A percentile compares a stretch with the other conserved stretches of the same genome.
Conservation (phyloP, 306 rosid species). For the Cucurbita moschata region DNA sequence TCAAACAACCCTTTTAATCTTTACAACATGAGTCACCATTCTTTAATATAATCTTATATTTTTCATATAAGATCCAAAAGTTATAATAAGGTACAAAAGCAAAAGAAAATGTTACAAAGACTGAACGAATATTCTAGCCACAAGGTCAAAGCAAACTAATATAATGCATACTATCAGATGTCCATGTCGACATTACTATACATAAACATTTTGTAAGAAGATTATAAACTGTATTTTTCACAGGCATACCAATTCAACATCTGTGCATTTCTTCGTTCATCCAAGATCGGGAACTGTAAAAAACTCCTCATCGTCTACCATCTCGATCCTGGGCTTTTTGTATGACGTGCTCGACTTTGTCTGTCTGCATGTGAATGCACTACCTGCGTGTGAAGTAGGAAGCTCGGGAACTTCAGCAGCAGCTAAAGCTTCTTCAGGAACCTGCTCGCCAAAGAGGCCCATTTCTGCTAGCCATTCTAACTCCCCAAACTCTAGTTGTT, state of each 20-base stretch:
- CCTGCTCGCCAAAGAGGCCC: slow-evolving; percentile 57
- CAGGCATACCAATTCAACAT: background rate
- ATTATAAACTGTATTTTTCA: background rate
- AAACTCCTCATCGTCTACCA: slow-evolving; percentile 60
- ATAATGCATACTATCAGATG: background rate
- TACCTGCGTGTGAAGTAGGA: slow-evolving; percentile 34
- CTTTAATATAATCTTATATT: background rate
- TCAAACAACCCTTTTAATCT: background rate
- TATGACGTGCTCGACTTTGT: slow-evolving; percentile 31
- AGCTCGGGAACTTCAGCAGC: slow-evolving; percentile 96
- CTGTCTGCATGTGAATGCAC: slow-evolving; percentile 26
- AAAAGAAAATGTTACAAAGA: background rate
- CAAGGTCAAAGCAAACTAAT: background rate
- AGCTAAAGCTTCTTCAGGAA: slow-evolving; percentile 49
- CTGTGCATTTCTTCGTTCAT: background rate
- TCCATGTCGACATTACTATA: background rate
- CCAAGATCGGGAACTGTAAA: slow-evolving; percentile 92
- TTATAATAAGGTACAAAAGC: background rate
- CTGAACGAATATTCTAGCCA: background rate
- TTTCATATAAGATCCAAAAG: background rate
- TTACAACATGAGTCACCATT: background rate
- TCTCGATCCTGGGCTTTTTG: slow-evolving; percentile 75
- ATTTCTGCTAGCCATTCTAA: slow-evolving; percentile 77
- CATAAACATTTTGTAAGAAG: background rate
- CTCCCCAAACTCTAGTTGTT: slow-evolving; percentile 68